phyloP scores from a whole-genome alignment of 371 early-diverging fungal genomes.

The Mortierella sp. region DNA sequence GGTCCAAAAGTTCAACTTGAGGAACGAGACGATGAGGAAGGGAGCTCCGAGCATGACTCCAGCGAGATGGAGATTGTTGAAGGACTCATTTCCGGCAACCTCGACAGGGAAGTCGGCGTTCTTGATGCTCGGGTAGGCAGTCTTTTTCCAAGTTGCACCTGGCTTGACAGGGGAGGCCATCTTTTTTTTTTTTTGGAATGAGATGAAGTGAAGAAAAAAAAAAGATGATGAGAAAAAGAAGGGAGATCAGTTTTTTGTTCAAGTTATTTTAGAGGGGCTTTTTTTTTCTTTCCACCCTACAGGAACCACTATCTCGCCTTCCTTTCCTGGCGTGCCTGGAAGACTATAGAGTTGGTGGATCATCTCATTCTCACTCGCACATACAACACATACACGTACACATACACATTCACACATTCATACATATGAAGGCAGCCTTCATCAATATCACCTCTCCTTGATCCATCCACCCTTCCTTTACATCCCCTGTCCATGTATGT shows the following conservation, averaged over 20 bases:
- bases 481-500: too few species aligned
- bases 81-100: slow-evolving; percentile 82
- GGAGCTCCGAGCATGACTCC: slow-evolving; percentile 70
- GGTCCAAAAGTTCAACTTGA: slow-evolving; percentile 67
- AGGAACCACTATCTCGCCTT: too few species aligned
- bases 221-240: slow-evolving; percentile 11
- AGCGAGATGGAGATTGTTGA: slow-evolving; percentile 71
- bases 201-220: slow-evolving; percentile 10
- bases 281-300: not conserved
- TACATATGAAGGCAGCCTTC: too few species aligned
- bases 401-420: too few species aligned
- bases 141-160: slow-evolving; percentile 62
- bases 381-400: too few species aligned
- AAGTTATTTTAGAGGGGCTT: not conserved
- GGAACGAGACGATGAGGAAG: slow-evolving; percentile 64
- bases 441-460: too few species aligned
- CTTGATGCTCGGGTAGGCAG: slow-evolving; percentile 66
- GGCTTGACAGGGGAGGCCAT: slow-evolving; percentile 46
- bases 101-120: slow-evolving; percentile 78
- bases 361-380: too few species aligned
- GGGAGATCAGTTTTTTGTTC: not conserved
- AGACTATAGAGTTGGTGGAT: too few species aligned
- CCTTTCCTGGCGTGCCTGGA: too few species aligned
- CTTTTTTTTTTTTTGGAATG: slow-evolving; percentile 19
- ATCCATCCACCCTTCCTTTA: too few species aligned